Conservation (phyloP, 257 asterid species). For the Solanum medicagineum region DNA sequence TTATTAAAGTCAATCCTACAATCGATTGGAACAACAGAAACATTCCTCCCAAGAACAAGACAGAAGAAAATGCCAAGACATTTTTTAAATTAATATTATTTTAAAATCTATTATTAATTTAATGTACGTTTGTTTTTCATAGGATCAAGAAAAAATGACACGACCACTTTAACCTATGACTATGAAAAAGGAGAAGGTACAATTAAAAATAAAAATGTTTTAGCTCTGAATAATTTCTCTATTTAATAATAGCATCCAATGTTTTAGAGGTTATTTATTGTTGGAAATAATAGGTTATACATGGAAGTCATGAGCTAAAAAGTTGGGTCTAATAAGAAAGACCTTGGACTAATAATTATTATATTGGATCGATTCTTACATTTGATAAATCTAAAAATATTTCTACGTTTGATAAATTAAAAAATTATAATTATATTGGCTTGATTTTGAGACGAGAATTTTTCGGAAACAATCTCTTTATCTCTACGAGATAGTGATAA, state of each 20-base stretch:
- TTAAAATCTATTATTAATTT: neutral
- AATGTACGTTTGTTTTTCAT: neutral
- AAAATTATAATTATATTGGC: neutral
- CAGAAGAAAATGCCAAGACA: neutral
- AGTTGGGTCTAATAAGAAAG: neutral
- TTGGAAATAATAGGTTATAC: neutral
- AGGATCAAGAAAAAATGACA: neutral
- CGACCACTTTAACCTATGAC: neutral
- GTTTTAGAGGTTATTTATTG: neutral
- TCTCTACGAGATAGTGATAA: too few relatives aligned
- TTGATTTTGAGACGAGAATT: too few relatives aligned
- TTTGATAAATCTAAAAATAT: neutral
- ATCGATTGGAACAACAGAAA: neutral
- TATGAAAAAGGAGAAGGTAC: neutral
- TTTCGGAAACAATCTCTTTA: too few relatives aligned
- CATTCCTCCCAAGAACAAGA: neutral
- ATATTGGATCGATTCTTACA: neutral
- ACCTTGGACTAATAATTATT: neutral
- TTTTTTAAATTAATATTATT: neutral
- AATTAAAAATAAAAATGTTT: neutral
- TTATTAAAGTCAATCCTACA: neutral
- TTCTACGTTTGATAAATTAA: neutral
- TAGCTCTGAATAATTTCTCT: neutral
- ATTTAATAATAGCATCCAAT: neutral
- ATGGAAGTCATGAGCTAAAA: neutral